Evolutionary conservation across 345 rosid species (phyloP), one percentile per base, ranked within the genome.

Genomic region (Limnanthes douglasii): DNA sequence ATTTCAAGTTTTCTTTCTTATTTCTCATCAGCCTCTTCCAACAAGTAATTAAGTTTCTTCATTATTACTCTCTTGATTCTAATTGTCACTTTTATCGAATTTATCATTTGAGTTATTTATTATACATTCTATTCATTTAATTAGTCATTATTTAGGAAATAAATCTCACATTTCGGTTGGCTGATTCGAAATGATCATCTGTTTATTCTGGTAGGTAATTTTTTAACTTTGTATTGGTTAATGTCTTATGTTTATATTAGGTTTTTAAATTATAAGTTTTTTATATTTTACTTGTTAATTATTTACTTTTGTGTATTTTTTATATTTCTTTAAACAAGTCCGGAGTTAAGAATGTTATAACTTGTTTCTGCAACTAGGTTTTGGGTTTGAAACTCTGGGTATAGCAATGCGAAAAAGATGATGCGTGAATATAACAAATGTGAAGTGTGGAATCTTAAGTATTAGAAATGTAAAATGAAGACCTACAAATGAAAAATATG

Each of bases 21-120:
- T 81, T 75, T 56, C 94, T 86, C 65, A 81, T 85, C 23, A 94
- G 94, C 53, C 94, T 74, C 47, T 75, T 78, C 53, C 86, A 64
- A 34, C 84, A 78, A 84, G 92, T 75, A 31, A 23, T 19, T 37
- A 12, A 7, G 23, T 26, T 24, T 40, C 18, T 3, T 35, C 18
- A 9, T 39, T 15, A 9, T 12, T 18, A 31, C 15, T 14, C 14
- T 20, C 26, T 36, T 10, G 18, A n/a, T 2, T 18, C 21, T 24
- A n/a, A n/a, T n/a, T 29, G 2, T 28, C 39, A 21, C 19, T 54
- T 8, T 2, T 23, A 6, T 41, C 22, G 1, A 12, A 20, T 2
- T 53, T 18, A 8, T 30, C 46, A 20, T 47, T 9, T 3, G 34
- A 32, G 40, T 36, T 37, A 12, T 20, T 42, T 23, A 14, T 1